These are phyloP conservation scores for Pholiota conissans DNA, from an alignment of 768 basidiomycete genomes.

Conservation along the genomic window DNA sequence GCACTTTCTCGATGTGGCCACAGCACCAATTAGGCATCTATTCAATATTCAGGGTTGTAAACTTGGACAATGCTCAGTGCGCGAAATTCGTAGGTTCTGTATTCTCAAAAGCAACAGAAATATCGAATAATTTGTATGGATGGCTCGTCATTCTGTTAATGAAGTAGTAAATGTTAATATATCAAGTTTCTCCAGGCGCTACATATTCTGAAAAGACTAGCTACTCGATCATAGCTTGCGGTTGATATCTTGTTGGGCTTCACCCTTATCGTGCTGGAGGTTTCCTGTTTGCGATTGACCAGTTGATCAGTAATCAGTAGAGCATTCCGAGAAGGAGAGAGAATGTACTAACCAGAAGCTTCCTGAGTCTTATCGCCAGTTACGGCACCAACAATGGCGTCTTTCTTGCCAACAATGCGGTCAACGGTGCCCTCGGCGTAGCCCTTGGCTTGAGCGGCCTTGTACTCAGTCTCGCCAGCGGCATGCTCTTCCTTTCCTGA, in stretches of 20 bases:
- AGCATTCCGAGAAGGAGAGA: background rate
- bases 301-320: background rate
- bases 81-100: too few relatives aligned
- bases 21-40: too few relatives aligned
- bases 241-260: slow-evolving; percentile 54
- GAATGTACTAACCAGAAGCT: slow-evolving; percentile 32
- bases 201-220: too few relatives aligned
- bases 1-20: too few relatives aligned
- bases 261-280: slow-evolving; percentile 51
- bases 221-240: background rate
- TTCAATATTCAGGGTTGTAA: too few relatives aligned
- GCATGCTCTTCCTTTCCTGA: slow-evolving; percentile 56
- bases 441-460: slow-evolving; percentile 48
- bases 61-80: too few relatives aligned
- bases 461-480: slow-evolving; percentile 49
- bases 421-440: slow-evolving; percentile 50
- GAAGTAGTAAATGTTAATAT: too few relatives aligned
- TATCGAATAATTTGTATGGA: too few relatives aligned
- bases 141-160: too few relatives aligned
- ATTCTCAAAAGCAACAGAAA: too few relatives aligned
- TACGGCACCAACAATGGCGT: slow-evolving; percentile 49
- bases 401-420: slow-evolving; percentile 46
- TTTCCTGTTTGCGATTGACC: slow-evolving; percentile 39
- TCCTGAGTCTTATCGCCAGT: slow-evolving; percentile 51
- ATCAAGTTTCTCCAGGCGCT: too few relatives aligned